Evolutionary conservation across 805 yeast genomes (phyloP).

Genomic region (Ogataea zsoltii): DNA sequence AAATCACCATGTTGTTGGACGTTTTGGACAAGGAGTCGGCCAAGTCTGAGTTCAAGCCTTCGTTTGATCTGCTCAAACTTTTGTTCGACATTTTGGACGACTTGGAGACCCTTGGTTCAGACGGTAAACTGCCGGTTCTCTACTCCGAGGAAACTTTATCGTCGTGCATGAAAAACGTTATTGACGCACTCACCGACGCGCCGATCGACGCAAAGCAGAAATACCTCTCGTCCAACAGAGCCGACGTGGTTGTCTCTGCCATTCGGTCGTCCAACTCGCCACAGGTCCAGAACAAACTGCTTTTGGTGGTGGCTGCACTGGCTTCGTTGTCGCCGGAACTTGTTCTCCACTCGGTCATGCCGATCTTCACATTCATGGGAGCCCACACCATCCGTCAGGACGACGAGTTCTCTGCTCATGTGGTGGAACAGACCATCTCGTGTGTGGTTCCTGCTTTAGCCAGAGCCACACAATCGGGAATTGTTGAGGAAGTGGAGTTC

Average conservation of each 20-base stretch:
- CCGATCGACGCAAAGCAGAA: conserved; percentile 49
- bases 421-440: conserved; percentile 86
- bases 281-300: conserved; percentile 87
- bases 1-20: conserved; percentile 77
- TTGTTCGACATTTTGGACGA: conserved; percentile 66
- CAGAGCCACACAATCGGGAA: conserved; percentile 42
- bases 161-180: conserved; percentile 74
- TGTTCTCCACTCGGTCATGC: conserved; percentile 95
- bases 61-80: conserved; percentile 39
- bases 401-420: conserved; percentile 91
- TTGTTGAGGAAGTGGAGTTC: conserved; percentile 73
- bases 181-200: conserved; percentile 50
- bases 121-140: conserved; percentile 86
- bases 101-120: conserved; percentile 81
- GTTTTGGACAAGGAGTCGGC: conserved; percentile 58
- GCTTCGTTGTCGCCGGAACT: conserved; percentile 90
- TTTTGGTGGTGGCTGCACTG: conserved; percentile 81
- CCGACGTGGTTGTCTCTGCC: conserved; percentile 88
- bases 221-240: conserved; percentile 58
- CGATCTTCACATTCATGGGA: conserved; percentile 99
- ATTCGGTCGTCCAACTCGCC: conserved; percentile 89
- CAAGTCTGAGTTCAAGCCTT: conserved; percentile 22
- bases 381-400: conserved; percentile 96
- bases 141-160: conserved; percentile 92
- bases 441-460: conserved; percentile 91